Percentiles rank a stretch among this genome's conserved stretches.
phyloP scores from a whole-genome alignment of 2,329 filamentous ascomycete genomes.

The Sporothrix curviconia region DNA sequence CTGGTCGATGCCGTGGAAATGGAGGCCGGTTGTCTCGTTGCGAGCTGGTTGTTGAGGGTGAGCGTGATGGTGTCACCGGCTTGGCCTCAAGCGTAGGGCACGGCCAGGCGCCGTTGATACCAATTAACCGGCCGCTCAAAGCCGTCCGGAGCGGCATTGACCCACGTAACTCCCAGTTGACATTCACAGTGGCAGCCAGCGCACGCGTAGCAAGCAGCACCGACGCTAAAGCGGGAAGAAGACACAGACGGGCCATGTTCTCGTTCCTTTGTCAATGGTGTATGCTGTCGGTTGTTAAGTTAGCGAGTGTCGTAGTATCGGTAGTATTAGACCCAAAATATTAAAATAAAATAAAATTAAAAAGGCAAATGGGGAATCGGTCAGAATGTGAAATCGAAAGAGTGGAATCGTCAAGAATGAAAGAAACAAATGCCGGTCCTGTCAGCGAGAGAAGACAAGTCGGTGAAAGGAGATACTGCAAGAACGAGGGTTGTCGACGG shows the following conservation, averaged over 20 bases:
- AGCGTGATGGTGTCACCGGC: slow-evolving; percentile 45
- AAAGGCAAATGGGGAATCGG: not conserved
- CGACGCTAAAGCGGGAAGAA: slow-evolving; percentile 2
- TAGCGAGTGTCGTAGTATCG: not conserved
- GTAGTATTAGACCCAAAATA: too few relatives aligned
- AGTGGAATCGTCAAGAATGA: too few relatives aligned
- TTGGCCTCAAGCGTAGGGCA: slow-evolving; percentile 48
- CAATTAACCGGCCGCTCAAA: slow-evolving; percentile 34
- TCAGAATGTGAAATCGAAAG: not conserved
- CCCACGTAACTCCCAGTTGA: slow-evolving; percentile 37
- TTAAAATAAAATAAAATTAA: not conserved
- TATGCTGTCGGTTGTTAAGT: not conserved
- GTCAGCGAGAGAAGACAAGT: slow-evolving; percentile 10
- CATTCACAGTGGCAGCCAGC: slow-evolving; percentile 29
- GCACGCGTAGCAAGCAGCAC: slow-evolving; percentile 21
- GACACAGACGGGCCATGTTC: slow-evolving; percentile 5
- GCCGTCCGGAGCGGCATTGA: slow-evolving; percentile 33
- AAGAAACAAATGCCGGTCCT: not conserved
- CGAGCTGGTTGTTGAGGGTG: slow-evolving; percentile 43
- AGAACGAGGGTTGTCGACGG: not conserved
- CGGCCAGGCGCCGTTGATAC: slow-evolving; percentile 58
- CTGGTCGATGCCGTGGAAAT: slow-evolving; percentile 56
- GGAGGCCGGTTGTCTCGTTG: slow-evolving; percentile 46
- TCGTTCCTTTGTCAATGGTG: not conserved
- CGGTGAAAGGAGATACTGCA: not conserved